phyloP scores from a whole-genome alignment of 1,284 basidiomycete genomes.

The Ustilago vetiveriae region DNA sequence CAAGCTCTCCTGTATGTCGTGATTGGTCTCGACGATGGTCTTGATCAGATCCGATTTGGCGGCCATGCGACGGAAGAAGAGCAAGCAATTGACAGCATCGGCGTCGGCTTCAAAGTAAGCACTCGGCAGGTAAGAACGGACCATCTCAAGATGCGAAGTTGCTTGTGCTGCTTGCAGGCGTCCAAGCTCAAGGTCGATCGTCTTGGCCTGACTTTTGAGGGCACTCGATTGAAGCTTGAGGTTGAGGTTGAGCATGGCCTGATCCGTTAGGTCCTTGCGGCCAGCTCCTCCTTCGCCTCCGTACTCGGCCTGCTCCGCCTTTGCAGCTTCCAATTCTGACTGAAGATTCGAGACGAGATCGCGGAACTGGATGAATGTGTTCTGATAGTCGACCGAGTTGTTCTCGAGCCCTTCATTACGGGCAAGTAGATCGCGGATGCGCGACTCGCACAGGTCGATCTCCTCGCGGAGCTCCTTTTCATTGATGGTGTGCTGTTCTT shows the following conservation, averaged over 20 bases:
- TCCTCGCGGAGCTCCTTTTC: constrained; percentile 92
- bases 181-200: constrained; percentile 58
- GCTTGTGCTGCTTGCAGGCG: constrained; percentile 56
- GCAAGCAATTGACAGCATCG: constrained; percentile 56
- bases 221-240: constrained; percentile 61
- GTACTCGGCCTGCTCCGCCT: constrained; percentile 47
- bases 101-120: constrained; percentile 59
- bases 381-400: constrained; percentile 58
- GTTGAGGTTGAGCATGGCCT: constrained; percentile 63
- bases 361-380: constrained; percentile 62
- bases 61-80: constrained; percentile 64
- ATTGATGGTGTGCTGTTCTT: constrained; percentile 93
- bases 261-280: constrained; percentile 44
- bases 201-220: constrained; percentile 64
- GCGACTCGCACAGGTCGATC: constrained; percentile 70
- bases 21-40: constrained; percentile 52
- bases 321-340: constrained; percentile 57
- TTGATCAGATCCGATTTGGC: constrained; percentile 61
- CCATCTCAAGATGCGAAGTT: constrained; percentile 56
- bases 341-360: constrained; percentile 61
- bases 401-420: constrained; percentile 51
- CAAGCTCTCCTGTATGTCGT: constrained; percentile 58
- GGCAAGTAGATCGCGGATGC: constrained; percentile 37
- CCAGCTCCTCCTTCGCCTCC: constrained; percentile 35
- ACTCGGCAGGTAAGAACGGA: constrained; percentile 56